Evolutionary conservation across 2,329 filamentous ascomycete genomes (phyloP).

Genomic region (Microdochium bolleyi): DNA sequence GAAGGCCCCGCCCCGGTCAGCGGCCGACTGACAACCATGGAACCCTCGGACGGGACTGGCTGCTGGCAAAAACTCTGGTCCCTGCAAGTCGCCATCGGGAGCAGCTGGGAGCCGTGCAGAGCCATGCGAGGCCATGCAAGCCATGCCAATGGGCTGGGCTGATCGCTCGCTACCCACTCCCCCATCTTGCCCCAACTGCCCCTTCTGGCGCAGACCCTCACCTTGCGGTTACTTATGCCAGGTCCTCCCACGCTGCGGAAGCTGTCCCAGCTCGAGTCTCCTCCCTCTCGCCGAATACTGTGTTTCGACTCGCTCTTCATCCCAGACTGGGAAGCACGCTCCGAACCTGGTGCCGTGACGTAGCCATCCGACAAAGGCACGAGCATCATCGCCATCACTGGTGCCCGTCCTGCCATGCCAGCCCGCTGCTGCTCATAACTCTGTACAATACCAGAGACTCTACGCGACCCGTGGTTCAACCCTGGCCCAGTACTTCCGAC

Average conservation of each 20-base stretch:
- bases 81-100: neutral
- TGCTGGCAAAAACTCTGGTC: neutral
- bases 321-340: neutral
- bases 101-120: neutral
- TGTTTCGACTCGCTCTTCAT: neutral
- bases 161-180: neutral
- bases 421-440: neutral
- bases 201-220: neutral
- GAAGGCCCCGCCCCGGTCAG: neutral
- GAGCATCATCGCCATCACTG: neutral
- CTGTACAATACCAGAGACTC: neutral
- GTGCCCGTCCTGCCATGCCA: neutral
- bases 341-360: neutral
- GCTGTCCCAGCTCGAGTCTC: neutral
- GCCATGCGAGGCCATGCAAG: neutral
- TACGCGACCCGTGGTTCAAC: too few species aligned
- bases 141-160: neutral
- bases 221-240: neutral
- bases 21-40: neutral
- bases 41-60: neutral
- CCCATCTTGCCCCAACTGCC: neutral
- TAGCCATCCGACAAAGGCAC: neutral
- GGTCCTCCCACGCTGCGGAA: neutral
- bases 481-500: too few species aligned
- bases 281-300: neutral